Percentiles rank a stretch among this genome's conserved stretches.
Evolutionary conservation across 495 filamentous ascomycete genomes (phyloP).

Genomic region (Podospora pseudopauciseta): DNA sequence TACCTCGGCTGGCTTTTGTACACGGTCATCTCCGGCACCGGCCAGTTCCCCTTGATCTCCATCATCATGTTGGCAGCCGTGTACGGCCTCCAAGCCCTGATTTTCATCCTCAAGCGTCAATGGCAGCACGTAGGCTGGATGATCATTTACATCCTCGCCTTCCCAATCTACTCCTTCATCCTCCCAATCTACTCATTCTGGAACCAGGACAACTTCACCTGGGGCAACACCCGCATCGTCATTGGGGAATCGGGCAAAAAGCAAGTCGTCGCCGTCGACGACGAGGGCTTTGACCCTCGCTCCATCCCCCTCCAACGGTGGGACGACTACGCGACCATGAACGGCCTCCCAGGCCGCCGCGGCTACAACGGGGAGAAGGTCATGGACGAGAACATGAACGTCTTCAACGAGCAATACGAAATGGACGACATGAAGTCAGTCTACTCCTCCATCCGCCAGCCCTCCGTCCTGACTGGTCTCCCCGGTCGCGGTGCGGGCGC

Average conservation of each 20-base stretch:
- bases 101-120: constrained; percentile 93
- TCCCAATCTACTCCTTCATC: constrained; percentile 88
- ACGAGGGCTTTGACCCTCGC: constrained; percentile 83
- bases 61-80: constrained; percentile 84
- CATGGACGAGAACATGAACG: constrained; percentile 38
- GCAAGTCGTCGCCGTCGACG: constrained; percentile 80
- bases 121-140: constrained; percentile 99
- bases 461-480: constrained; percentile 87
- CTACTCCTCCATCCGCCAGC: constrained; percentile 91
- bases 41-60: constrained; percentile 81
- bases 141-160: constrained; percentile 94
- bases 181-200: constrained; percentile 97
- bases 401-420: constrained; percentile 74
- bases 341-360: constrained; percentile 88
- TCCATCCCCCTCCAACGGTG: constrained; percentile 92
- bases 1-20: constrained; percentile 92
- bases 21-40: constrained; percentile 62
- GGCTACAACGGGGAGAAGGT: constrained; percentile 68
- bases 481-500: constrained; percentile 55
- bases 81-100: constrained; percentile 91
- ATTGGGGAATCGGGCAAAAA: constrained; percentile 89
- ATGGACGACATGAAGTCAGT: constrained; percentile 98
- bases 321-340: constrained; percentile 93
- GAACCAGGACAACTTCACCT: constrained; percentile 97
- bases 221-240: constrained; percentile 97